Evolutionary conservation across 164 flowering plant genomes (phyloP).

Genomic region (Houttuynia cordata): DNA sequence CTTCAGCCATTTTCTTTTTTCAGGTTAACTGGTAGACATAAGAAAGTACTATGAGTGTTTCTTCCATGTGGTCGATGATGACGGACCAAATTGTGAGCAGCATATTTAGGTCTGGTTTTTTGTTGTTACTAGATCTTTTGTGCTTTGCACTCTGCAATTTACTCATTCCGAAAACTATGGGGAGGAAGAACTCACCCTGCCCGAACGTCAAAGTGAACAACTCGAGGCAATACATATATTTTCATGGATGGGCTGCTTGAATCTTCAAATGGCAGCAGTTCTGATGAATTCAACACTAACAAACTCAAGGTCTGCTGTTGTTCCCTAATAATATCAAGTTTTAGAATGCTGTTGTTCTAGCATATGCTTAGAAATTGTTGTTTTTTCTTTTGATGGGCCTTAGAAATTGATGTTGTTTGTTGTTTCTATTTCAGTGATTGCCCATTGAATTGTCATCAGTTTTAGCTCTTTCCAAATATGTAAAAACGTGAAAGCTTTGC

Average conservation of each 20-base stretch:
- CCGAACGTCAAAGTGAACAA: background rate
- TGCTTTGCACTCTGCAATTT: background rate
- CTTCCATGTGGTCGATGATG: background rate
- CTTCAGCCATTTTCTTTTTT: no score
- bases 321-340: background rate
- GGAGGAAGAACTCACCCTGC: background rate
- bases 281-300: constrained; percentile 25
- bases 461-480: background rate
- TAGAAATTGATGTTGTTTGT: background rate
- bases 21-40: no score
- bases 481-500: background rate
- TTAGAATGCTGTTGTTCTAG: no score
- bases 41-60: background rate
- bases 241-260: constrained; percentile 29
- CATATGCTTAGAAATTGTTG: background rate
- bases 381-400: background rate
- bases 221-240: constrained; percentile 18
- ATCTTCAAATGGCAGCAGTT: constrained; percentile 26
- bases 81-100: background rate
- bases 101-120: background rate
- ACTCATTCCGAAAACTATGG: background rate
- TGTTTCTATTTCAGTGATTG: background rate
- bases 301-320: constrained; percentile 17
- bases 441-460: background rate
- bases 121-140: background rate